Evolutionary conservation across 768 basidiomycete genomes (phyloP).

Genomic region (Boletus barrowsii): DNA sequence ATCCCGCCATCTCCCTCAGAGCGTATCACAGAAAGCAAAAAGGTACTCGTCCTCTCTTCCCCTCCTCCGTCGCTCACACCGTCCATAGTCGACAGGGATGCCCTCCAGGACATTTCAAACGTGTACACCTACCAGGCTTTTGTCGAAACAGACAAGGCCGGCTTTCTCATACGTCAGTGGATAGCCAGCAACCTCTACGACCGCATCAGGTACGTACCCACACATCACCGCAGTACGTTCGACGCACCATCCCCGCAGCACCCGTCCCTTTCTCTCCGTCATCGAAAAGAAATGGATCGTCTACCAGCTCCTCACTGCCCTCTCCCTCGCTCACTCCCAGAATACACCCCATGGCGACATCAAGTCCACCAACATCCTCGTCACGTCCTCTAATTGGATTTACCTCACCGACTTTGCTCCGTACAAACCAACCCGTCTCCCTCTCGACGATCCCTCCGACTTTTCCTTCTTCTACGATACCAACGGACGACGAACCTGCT

Average conservation of each 20-base stretch:
- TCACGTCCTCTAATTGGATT: constrained; percentile 95
- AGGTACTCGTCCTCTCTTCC: constrained; percentile 37
- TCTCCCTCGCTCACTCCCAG: constrained; percentile 77
- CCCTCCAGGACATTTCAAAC: constrained; percentile 80
- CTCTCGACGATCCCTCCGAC: constrained; percentile 94
- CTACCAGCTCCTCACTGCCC: constrained; percentile 84
- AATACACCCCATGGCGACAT: constrained; percentile 97
- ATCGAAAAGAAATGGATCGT: constrained; percentile 99
- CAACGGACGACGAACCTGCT: constrained; percentile 89
- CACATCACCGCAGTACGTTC: not conserved
- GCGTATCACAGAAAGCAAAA: constrained; percentile 77
- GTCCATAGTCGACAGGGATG: constrained; percentile 75
- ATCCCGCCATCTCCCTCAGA: constrained; percentile 75
- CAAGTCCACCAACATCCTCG: constrained; percentile 95
- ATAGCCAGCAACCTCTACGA: constrained; percentile 93
- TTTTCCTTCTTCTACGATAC: constrained; percentile 99
- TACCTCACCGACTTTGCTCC: constrained; percentile 93
- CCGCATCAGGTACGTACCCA: constrained; percentile 78
- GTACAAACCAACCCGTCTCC: constrained; percentile 94
- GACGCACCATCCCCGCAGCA: constrained; percentile 46
- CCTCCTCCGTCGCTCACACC: not conserved
- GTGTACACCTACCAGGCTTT: constrained; percentile 87
- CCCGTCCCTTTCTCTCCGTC: constrained; percentile 86
- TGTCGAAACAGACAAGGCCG: constrained; percentile 93
- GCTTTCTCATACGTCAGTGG: constrained; percentile 94